Evolutionary conservation across 257 asterid species (phyloP), one percentile per base, ranked within the genome.

Genomic region (Cordia subcordata): DNA sequence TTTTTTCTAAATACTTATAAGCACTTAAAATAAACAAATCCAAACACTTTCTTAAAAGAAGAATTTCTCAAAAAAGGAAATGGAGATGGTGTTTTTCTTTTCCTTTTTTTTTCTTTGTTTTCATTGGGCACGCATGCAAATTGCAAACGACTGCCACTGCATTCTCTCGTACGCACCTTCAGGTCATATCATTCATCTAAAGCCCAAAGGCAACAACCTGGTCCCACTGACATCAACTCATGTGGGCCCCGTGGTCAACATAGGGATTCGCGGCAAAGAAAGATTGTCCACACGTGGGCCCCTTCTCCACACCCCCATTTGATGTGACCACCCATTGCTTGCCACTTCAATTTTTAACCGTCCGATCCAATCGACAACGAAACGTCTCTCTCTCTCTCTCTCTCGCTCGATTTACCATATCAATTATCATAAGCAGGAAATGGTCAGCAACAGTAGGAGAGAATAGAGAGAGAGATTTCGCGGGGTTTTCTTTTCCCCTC

Each of bases 401-500:
- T 67, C 44, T 68, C 32, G 35, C 56, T 65, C 52, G 27, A 3
- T 14, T 42, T 42, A 42, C 47, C 47, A 42, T 42, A 42, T 42
- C 47, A 42, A 22, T 61, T 58, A 49, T 21, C n/a, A n/a, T n/a
- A n/a, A n/a, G n/a, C n/a, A 66, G 56, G 67, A 59, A 42, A 42
- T 42, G 35, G 3, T 27, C 35, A 27, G 3, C 6, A n/a, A 27
- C 35, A 27, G 3, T 6, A 27, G 6, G 35, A 27, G 35, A 27
- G n/a, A n/a, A n/a, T n/a, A 39, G 44, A 68, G 23, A n/a, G 13
- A 38, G 58, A 70, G 39, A 33, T 69, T 84, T 82, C 81, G 85
- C 88, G 92, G 82, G 47, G 19, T 49, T 63, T 79, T 66, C 61
- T 71, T 63, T 68, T 73, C 66, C 70, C 60, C 77, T 77, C 54